These are phyloP conservation scores for Themeda triandra DNA, from an alignment of 176 grass and related monocot species.

Conservation along the genomic window DNA sequence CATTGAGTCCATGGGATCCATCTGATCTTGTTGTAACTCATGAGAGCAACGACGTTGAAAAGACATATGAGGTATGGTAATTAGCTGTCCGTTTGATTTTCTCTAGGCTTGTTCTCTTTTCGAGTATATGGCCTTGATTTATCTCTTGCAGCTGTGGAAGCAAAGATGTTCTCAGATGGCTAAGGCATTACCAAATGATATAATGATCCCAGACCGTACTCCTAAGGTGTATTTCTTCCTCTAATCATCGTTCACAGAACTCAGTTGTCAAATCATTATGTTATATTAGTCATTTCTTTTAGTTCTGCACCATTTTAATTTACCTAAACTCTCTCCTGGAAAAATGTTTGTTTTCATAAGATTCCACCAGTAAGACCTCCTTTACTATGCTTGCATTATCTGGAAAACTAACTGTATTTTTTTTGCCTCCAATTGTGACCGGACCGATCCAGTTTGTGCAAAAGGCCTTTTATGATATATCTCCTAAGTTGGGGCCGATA, in stretches of 20 bases:
- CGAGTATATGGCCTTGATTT: not conserved
- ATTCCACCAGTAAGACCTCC: no score
- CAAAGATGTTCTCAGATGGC: not conserved
- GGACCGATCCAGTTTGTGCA: no score
- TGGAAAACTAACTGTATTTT: no score
- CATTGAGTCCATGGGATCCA: not conserved
- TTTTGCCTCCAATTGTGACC: no score
- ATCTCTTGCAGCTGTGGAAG: not conserved
- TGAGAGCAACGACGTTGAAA: not conserved
- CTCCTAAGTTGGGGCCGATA: no score
- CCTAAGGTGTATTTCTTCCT: not conserved
- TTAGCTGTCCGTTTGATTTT: not conserved
- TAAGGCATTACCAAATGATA: not conserved
- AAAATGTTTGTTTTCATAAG: no score
- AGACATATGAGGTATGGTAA: not conserved
- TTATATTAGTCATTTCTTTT: not conserved
- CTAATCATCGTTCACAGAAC: not conserved
- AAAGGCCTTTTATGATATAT: no score
- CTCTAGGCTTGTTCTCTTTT: not conserved
- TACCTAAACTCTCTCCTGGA: no score
- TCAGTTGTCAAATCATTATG: not conserved
- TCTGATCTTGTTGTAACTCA: not conserved
- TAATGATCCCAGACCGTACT: not conserved
- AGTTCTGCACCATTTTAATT: no score
- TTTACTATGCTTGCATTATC: no score